Percentiles rank a stretch among this genome's conserved stretches.
Evolutionary conservation across 305 asterid genomes (phyloP).

Genomic region (Solanum hybrid): DNA sequence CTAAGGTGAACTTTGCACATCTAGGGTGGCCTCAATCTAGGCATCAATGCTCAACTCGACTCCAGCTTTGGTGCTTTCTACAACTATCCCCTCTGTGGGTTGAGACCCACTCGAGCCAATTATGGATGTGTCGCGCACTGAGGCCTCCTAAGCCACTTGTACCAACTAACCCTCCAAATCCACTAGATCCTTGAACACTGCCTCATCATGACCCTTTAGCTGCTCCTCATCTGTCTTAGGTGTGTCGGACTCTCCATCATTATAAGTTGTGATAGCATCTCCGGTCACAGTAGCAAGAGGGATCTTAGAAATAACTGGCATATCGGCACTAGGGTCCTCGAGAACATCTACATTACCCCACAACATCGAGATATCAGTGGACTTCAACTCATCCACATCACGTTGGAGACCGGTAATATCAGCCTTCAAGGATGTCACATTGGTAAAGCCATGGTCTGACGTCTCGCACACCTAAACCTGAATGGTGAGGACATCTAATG

Average conservation of each 20-base stretch:
- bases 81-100: not conserved
- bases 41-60: not conserved
- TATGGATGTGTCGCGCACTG: not conserved
- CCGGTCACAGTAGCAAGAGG: too few species aligned
- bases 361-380: not conserved
- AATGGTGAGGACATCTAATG: not conserved
- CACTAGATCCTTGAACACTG: not conserved
- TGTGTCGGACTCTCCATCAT: not conserved
- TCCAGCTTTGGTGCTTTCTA: not conserved
- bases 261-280: not conserved
- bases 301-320: not conserved
- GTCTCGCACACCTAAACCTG: not conserved
- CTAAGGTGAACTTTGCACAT: not conserved
- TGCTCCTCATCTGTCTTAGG: not conserved
- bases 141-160: not conserved
- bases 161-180: not conserved
- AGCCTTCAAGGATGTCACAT: not conserved
- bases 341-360: not conserved
- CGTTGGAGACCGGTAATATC: not conserved
- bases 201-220: not conserved
- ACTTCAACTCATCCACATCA: not conserved
- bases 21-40: not conserved
- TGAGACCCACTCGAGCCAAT: not conserved
- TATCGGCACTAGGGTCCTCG: not conserved
- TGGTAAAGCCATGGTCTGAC: not conserved